Percentiles rank a stretch among this genome's conserved stretches.
These are phyloP conservation scores for Didymella pinodella DNA, from an alignment of 2,329 filamentous ascomycete genomes.

Conservation along the genomic window DNA sequence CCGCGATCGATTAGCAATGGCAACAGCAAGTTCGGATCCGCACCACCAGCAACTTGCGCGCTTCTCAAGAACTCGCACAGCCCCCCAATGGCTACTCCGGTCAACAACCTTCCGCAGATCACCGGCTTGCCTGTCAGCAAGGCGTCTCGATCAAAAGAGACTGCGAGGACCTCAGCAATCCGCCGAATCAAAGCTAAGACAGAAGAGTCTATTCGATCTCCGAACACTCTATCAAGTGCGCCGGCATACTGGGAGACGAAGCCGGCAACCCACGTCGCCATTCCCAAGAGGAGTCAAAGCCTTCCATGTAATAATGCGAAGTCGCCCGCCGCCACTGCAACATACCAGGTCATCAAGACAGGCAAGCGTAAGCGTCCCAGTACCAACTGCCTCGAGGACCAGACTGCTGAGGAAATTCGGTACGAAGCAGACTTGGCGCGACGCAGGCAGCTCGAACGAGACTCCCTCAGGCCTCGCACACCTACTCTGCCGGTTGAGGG, in stretches of 20 bases:
- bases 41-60: neutral
- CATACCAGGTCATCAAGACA: neutral
- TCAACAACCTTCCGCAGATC: neutral
- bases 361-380: conserved; percentile 9
- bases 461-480: neutral
- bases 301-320: neutral
- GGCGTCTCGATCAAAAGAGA: neutral
- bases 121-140: neutral
- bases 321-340: neutral
- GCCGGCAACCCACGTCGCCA: neutral
- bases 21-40: neutral
- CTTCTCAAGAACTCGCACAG: neutral
- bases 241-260: neutral
- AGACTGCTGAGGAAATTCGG: neutral
- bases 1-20: neutral
- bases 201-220: neutral
- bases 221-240: neutral
- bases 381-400: neutral
- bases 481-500: neutral
- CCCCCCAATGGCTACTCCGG: too few species aligned
- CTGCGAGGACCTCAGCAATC: neutral
- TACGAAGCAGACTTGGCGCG: neutral
- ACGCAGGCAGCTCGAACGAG: neutral
- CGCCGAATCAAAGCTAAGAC: neutral
- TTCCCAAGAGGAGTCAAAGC: neutral